These are phyloP conservation scores for Trametes maxima DNA, from an alignment of 768 basidiomycete species.

Conservation along the genomic window DNA sequence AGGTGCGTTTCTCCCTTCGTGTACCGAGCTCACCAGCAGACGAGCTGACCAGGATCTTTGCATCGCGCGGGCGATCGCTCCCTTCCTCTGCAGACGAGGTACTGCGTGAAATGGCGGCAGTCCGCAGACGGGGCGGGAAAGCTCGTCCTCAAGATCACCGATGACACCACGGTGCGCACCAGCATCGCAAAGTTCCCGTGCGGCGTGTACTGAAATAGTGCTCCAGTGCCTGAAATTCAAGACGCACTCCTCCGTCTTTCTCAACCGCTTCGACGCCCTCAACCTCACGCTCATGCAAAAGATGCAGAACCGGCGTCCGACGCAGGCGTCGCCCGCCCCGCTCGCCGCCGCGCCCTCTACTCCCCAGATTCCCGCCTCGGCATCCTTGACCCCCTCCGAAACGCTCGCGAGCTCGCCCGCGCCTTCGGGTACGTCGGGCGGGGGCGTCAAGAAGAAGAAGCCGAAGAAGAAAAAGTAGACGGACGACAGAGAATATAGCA, in stretches of 20 bases:
- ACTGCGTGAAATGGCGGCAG: conserved; percentile 89
- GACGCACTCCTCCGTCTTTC: conserved; percentile 90
- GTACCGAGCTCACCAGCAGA: not conserved
- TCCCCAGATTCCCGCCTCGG: not conserved
- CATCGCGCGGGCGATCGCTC: not conserved
- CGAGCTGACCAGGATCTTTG: conserved; percentile 1
- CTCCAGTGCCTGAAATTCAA: conserved; percentile 95
- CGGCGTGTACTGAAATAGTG: not conserved
- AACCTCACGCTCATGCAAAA: conserved; percentile 85
- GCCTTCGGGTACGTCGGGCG: conserved; percentile 46
- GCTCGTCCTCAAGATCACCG: conserved; percentile 92
- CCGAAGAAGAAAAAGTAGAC: conserved; percentile 76
- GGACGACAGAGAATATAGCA: not conserved
- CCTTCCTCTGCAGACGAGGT: conserved; percentile 65
- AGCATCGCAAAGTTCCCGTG: not conserved
- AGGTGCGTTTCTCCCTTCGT: conserved; percentile 48
- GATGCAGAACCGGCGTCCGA: conserved; percentile 65
- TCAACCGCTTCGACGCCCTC: conserved; percentile 94
- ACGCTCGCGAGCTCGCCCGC: conserved; percentile 23
- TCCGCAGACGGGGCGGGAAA: conserved; percentile 62
- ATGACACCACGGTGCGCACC: conserved; percentile 77
- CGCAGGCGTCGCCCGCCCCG: conserved; percentile 15
- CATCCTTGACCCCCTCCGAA: not conserved
- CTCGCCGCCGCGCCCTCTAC: conserved; percentile 10
- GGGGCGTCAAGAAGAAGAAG: conserved; percentile 83